Conservation (phyloP, 768 basidiomycete genomes). For the Lanmaoa rubissima region DNA sequence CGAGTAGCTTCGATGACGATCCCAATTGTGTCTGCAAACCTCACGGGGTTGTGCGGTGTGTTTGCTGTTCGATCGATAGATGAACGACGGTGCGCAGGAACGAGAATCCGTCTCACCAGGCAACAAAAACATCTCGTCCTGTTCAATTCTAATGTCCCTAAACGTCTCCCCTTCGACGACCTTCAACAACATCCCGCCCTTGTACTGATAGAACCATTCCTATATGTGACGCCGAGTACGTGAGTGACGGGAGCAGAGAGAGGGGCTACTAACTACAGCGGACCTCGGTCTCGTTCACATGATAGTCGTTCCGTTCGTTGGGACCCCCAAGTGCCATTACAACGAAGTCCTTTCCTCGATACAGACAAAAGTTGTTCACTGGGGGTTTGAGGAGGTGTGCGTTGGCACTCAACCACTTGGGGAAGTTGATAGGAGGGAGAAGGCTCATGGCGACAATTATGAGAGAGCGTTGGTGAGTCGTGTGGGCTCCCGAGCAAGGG, state of each 20-base stretch:
- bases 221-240: constrained; percentile 24
- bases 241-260: neutral
- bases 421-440: constrained; percentile 81
- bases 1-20: constrained; percentile 87
- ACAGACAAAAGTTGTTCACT: constrained; percentile 88
- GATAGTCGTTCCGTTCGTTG: constrained; percentile 92
- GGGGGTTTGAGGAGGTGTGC: constrained; percentile 80
- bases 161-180: constrained; percentile 80
- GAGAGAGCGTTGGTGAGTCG: no score
- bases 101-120: constrained; percentile 56
- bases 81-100: neutral
- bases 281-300: constrained; percentile 93
- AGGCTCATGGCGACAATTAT: constrained; percentile 58
- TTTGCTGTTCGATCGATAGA: constrained; percentile 55
- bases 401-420: constrained; percentile 85
- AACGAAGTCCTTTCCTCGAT: constrained; percentile 79
- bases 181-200: constrained; percentile 88
- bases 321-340: constrained; percentile 98
- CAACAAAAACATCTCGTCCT: constrained; percentile 96
- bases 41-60: constrained; percentile 94
- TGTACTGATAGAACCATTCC: constrained; percentile 99
- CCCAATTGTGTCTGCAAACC: constrained; percentile 88
- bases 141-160: constrained; percentile 83
- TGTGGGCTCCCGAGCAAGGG: no score
- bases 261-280: constrained; percentile 7